Evolutionary conservation across 192 early-diverging fungal species (phyloP).

Genomic region (Backusella mclennaniae): DNA sequence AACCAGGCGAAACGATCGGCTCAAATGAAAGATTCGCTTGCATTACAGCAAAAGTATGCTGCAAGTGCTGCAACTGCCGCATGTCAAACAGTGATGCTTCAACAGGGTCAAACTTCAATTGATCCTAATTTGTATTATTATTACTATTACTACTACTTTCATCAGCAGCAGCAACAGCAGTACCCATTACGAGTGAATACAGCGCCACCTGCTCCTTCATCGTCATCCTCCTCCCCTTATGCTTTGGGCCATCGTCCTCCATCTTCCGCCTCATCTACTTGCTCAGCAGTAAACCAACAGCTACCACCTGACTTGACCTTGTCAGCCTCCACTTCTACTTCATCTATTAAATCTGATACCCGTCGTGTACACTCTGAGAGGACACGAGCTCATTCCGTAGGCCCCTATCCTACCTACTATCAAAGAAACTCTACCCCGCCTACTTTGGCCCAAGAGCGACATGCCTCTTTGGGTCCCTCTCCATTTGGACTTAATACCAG

Average conservation of each 20-base stretch:
- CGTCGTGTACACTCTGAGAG: conserved; percentile 9
- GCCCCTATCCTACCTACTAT: conserved; percentile 10
- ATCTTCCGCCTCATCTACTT: background rate
- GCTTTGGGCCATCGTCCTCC: conserved; percentile 4
- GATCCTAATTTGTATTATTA: conserved; percentile 33
- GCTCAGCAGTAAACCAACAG: background rate
- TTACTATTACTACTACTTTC: conserved; percentile 34
- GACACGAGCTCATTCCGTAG: conserved; percentile 22
- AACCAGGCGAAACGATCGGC: conserved; percentile 40
- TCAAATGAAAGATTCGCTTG: conserved; percentile 13
- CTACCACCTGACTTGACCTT: conserved; percentile 6
- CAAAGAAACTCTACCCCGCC: background rate
- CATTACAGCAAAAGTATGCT: conserved; percentile 23
- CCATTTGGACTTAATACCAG: background rate
- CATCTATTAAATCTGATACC: conserved; percentile 9
- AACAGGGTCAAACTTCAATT: conserved; percentile 17
- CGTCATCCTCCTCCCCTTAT: background rate
- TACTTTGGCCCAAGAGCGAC: background rate
- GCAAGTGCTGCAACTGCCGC: conserved; percentile 25
- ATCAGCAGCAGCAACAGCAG: conserved; percentile 29
- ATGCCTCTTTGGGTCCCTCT: conserved; percentile 4
- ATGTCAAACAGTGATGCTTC: conserved; percentile 18
- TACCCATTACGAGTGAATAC: background rate
- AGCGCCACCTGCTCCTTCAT: background rate
- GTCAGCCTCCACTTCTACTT: conserved; percentile 11